Evolutionary conservation across 371 early-diverging fungal genomes (phyloP).

Genomic region (Sanchytrium tribonematis): DNA sequence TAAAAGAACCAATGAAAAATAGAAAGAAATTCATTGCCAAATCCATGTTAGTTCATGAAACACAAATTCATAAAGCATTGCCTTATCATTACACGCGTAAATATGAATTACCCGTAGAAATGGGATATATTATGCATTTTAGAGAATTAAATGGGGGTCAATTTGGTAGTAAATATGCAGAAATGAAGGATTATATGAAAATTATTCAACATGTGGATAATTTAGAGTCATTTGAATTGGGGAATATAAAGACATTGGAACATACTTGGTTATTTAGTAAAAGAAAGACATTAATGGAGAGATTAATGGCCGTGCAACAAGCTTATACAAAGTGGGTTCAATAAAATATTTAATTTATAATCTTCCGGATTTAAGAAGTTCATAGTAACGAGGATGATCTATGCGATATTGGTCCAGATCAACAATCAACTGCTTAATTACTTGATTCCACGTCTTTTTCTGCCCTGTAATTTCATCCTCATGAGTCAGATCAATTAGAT

Average conservation of each 20-base stretch:
- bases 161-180: neutral
- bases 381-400: no score
- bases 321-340: neutral
- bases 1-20: neutral
- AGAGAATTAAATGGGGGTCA: neutral
- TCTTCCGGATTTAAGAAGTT: neutral
- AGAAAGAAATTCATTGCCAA: neutral
- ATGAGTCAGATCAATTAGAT: no score
- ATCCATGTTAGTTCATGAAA: neutral
- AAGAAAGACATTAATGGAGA: neutral
- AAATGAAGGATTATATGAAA: neutral
- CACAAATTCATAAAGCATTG: neutral
- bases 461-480: no score
- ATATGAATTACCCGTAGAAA: neutral
- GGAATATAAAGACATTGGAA: neutral
- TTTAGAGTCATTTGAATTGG: neutral
- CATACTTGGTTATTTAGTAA: neutral
- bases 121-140: neutral
- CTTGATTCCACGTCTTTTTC: no score
- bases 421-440: no score
- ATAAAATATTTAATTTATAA: neutral
- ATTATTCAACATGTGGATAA: neutral
- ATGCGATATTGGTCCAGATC: no score
- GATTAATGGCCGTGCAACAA: neutral
- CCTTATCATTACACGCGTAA: neutral